These are phyloP conservation scores for Tillandsia leiboldiana DNA, from an alignment of 176 grass and related monocot genomes.

Conservation along the genomic window DNA sequence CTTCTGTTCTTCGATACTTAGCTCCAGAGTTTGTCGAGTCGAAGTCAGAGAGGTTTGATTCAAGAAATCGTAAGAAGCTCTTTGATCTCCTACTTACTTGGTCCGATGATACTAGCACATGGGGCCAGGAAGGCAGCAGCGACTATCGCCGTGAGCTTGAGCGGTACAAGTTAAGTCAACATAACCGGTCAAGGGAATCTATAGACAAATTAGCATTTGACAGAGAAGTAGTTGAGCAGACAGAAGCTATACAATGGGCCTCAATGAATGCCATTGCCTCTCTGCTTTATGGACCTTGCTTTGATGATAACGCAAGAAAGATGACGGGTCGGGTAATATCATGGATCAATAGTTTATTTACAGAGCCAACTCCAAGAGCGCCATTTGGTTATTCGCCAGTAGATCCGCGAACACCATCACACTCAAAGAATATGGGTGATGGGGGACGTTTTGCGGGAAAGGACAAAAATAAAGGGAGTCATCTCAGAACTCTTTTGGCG, in stretches of 20 bases:
- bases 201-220: conserved; percentile 93
- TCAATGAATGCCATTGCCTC: conserved; percentile 92
- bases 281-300: conserved; percentile 88
- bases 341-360: conserved; percentile 78
- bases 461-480: conserved; percentile 73
- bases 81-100: conserved; percentile 84
- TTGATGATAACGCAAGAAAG: conserved; percentile 98
- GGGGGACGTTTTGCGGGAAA: conserved; percentile 56
- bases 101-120: conserved; percentile 82
- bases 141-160: conserved; percentile 88
- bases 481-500: conserved; percentile 77
- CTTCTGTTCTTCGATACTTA: conserved; percentile 78
- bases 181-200: conserved; percentile 89
- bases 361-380: conserved; percentile 56
- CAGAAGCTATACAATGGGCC: conserved; percentile 89
- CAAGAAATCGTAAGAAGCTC: conserved; percentile 61
- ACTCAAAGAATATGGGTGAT: conserved; percentile 60
- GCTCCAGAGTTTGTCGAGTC: conserved; percentile 93
- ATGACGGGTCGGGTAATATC: conserved; percentile 64
- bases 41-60: conserved; percentile 76
- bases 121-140: conserved; percentile 52
- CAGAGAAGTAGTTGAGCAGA: conserved; percentile 80
- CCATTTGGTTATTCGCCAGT: conserved; percentile 79
- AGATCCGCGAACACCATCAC: conserved; percentile 81
- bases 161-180: conserved; percentile 70